Evolutionary conservation across 1,139 yeast species (phyloP).

Genomic region (Saccharomyces hybrid): DNA sequence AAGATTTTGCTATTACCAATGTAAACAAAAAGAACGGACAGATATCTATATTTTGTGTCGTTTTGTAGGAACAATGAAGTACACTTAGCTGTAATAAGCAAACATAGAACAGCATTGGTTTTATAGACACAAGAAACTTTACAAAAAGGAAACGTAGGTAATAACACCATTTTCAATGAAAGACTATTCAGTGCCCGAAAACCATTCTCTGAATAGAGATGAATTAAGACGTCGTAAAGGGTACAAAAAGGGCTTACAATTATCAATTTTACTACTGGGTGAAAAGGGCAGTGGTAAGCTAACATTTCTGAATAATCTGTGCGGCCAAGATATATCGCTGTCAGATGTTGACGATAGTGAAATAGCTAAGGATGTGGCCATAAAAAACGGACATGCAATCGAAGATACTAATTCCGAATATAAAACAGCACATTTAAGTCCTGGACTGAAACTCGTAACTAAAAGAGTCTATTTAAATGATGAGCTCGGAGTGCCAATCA

Average conservation of each 20-base stretch:
- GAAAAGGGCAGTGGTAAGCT: slow-evolving; percentile 56
- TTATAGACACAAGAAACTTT: no score
- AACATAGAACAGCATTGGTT: no score
- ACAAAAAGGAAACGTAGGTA: no score
- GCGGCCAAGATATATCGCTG: slow-evolving; percentile 31
- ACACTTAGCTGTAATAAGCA: no score
- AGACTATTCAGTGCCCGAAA: not conserved
- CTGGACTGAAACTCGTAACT: slow-evolving; percentile 23
- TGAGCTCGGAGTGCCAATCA: slow-evolving; percentile 36
- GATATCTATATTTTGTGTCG: no score
- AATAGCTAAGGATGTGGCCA: slow-evolving; percentile 1
- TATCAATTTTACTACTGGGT: slow-evolving; percentile 52
- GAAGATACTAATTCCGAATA: not conserved
- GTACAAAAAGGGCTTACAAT: slow-evolving; percentile 48
- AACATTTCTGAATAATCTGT: slow-evolving; percentile 54
- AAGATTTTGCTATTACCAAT: no score
- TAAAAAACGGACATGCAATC: slow-evolving; percentile 18
- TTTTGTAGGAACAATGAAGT: no score
- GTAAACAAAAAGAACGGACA: no score
- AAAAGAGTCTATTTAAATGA: slow-evolving; percentile 32
- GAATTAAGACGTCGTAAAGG: slow-evolving; percentile 50
- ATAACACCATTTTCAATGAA: not conserved
- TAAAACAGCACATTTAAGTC: slow-evolving; percentile 16
- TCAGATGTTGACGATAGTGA: slow-evolving; percentile 2
- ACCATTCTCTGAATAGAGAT: slow-evolving; percentile 23